phyloP scores from a whole-genome alignment of 2,329 filamentous ascomycete species.

The Penicillium sp. region DNA sequence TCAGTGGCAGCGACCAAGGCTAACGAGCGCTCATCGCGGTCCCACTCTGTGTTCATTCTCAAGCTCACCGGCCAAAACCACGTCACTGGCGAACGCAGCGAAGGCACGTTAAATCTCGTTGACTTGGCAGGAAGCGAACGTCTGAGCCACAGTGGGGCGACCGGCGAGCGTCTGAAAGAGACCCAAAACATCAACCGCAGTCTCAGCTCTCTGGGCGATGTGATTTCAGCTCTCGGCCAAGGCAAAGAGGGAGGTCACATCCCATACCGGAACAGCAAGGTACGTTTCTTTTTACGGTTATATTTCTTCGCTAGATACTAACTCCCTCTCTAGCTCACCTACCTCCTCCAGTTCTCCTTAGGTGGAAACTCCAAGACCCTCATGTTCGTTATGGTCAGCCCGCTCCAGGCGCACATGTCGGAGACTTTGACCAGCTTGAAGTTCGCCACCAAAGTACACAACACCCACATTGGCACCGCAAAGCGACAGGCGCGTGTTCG shows the following conservation, averaged over 20 bases:
- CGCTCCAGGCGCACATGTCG: constrained; percentile 81
- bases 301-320: constrained; percentile 13
- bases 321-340: constrained; percentile 63
- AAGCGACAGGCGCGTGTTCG: constrained; percentile 47
- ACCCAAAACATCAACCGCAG: constrained; percentile 98
- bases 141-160: constrained; percentile 79
- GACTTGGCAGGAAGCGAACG: constrained; percentile 92
- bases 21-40: constrained; percentile 90
- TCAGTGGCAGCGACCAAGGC: constrained; percentile 96
- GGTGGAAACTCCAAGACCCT: constrained; percentile 96
- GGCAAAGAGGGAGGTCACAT: constrained; percentile 75
- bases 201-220: constrained; percentile 85
- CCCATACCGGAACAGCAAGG: constrained; percentile 93
- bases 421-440: constrained; percentile 93
- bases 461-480: constrained; percentile 88
- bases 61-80: constrained; percentile 64
- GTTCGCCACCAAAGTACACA: constrained; percentile 88
- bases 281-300: constrained; percentile 36
- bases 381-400: constrained; percentile 99
- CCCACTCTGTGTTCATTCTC: constrained; percentile 93
- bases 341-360: constrained; percentile 88
- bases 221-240: constrained; percentile 86
- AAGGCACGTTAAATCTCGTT: constrained; percentile 92
- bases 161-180: constrained; percentile 84
- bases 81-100: constrained; percentile 76